These are phyloP conservation scores for Fusarium anguioides DNA, from an alignment of 2,329 filamentous ascomycete genomes.

Conservation along the genomic window DNA sequence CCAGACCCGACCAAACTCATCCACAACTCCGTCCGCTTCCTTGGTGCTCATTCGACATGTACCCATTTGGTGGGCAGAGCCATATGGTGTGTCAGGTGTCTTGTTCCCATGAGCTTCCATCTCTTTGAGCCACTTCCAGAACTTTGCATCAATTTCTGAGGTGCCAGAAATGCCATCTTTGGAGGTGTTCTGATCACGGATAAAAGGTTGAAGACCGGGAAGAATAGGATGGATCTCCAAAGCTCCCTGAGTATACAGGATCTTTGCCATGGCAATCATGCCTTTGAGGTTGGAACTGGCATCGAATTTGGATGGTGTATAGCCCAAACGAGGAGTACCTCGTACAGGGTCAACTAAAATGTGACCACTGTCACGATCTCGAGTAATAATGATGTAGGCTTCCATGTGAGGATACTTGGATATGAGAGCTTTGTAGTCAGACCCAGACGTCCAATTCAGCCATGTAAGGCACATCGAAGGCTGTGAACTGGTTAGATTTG, in stretches of 20 bases:
- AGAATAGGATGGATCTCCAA: background rate
- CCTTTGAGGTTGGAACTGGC: background rate
- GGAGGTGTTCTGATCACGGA: background rate
- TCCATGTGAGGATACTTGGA: background rate
- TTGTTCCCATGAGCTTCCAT: conserved; percentile 6
- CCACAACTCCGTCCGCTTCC: background rate
- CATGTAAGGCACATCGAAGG: background rate
- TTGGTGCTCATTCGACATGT: background rate
- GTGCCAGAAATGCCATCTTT: fast-evolving
- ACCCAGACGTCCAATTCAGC: background rate
- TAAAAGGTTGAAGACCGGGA: background rate
- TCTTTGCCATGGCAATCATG: background rate
- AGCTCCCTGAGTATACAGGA: background rate
- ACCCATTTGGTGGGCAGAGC: conserved; percentile 4
- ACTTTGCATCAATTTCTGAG: background rate
- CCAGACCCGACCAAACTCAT: background rate
- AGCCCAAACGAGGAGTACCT: background rate
- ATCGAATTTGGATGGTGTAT: conserved; percentile 3
- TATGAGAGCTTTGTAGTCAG: background rate
- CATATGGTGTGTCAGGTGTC: background rate
- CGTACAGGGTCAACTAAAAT: background rate
- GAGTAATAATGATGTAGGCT: background rate
- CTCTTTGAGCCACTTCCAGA: background rate
- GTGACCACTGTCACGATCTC: background rate
- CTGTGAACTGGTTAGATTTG: background rate